Evolutionary conservation across 176 grass and related monocot species (phyloP), one percentile per base, ranked within the genome.

Genomic region (Oryza glaberrima): DNA sequence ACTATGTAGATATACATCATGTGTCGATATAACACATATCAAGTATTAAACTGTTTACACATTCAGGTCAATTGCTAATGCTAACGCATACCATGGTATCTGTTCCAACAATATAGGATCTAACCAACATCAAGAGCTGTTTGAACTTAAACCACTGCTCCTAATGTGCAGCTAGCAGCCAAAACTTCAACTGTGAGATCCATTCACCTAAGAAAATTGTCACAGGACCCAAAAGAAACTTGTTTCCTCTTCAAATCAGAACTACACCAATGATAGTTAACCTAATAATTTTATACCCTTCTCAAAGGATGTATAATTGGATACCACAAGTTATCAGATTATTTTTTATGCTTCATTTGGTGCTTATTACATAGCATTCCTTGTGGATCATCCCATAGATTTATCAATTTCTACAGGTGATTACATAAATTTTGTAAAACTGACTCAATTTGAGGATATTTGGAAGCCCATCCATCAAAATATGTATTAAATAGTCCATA

Each of bases 361-460:
- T 76, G 16, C 13, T 46, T 38, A 14, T 13, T 49, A 67, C 6
- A 86, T 71, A 85, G 34, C 64, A 80, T 34, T 1, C 35, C 13
- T 52, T 81, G 8, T 43, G n/a, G 23, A 63, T 25, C 49, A 76
- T 25, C 51, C n/a, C 13, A 49, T 11, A 73, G 25, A 51, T 49
- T 19, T 26, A 84, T 25, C n/a, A 76, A 41, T 26, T 26, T 30
- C 1, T 73, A 30, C 0, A 61, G 6, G 28, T 22, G 2, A 38
- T 13, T 51, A 48, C 20, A 76, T 19, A 86, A 49, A 65, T 26
- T 73, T 80, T 20, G 26, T n/a, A 49, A 56, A 75, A 73, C 45
- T 61, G 44, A 69, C 8, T 65, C 7, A 26, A 47, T 23, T 45
- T 45, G 5, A 11, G 25, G 38, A 64, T 20, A 60, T 20, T 70